Evolutionary conservation across 1,139 yeast species (phyloP).

Genomic region (Debaryomyces psychrophilus): DNA sequence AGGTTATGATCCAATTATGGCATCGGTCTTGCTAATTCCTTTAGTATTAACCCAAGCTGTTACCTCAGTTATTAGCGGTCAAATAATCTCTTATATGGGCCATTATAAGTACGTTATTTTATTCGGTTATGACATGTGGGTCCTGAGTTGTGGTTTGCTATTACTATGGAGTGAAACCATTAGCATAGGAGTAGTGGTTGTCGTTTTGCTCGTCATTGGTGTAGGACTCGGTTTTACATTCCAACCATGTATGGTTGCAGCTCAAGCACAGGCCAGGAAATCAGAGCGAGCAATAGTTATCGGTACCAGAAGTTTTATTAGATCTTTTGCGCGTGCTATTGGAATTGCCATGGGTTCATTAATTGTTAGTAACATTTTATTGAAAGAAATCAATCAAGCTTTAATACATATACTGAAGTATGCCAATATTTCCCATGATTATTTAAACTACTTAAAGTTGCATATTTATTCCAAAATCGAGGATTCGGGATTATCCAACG

Average conservation of each 20-base stretch:
- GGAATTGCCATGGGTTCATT: conserved; percentile 48
- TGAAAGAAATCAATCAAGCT: conserved; percentile 23
- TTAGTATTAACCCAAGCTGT: conserved; percentile 46
- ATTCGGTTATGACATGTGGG: conserved; percentile 49
- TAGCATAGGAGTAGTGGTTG: conserved; percentile 35
- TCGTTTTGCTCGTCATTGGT: conserved; percentile 48
- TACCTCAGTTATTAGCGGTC: conserved; percentile 46
- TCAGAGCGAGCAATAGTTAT: conserved; percentile 60
- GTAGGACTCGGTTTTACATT: conserved; percentile 41
- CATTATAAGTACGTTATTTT: conserved; percentile 46
- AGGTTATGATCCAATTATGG: conserved; percentile 37
- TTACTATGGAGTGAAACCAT: conserved; percentile 36
- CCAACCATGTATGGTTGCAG: conserved; percentile 53
- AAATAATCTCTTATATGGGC: conserved; percentile 43
- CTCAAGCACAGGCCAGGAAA: conserved; percentile 53
- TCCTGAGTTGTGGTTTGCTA: conserved; percentile 41
- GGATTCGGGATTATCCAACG: conserved; percentile 23
- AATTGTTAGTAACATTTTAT: conserved; percentile 44
- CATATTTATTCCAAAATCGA: conserved; percentile 40
- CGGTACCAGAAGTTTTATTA: conserved; percentile 53
- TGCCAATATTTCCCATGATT: conserved; percentile 18
- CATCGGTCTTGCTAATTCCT: conserved; percentile 47
- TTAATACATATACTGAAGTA: neutral
- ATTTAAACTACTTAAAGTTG: conserved; percentile 25
- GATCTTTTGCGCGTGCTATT: conserved; percentile 58